Evolutionary conservation across 768 basidiomycete genomes (phyloP).

Genomic region (Leccinum arenicola): DNA sequence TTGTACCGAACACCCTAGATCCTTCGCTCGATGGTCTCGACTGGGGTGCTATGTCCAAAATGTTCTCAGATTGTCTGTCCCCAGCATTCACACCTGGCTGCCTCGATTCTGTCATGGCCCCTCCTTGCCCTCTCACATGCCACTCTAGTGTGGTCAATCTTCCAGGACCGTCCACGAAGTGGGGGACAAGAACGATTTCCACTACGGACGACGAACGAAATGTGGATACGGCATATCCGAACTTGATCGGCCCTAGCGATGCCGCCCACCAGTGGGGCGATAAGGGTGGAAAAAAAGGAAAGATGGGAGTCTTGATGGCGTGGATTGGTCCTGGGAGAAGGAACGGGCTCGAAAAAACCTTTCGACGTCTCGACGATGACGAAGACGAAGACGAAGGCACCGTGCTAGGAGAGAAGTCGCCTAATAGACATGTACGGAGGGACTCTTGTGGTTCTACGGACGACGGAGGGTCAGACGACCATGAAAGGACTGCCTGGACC

Average conservation of each 20-base stretch:
- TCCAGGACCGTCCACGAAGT: conserved; percentile 23
- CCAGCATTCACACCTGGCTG: conserved; percentile 2
- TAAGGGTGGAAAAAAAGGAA: conserved; percentile 41
- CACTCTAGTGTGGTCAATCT: conserved; percentile 9
- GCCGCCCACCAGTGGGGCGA: conserved; percentile 58
- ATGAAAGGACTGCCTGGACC: conserved; percentile 52
- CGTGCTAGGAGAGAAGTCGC: neutral
- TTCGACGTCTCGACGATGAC: conserved; percentile 18
- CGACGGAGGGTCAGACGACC: conserved; percentile 44
- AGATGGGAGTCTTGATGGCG: conserved; percentile 41
- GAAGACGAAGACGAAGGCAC: conserved; percentile 13
- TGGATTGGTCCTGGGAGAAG: conserved; percentile 39
- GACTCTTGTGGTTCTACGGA: conserved; percentile 44
- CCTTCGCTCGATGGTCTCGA: conserved; percentile 55
- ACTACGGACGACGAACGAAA: conserved; percentile 21
- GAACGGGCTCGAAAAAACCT: conserved; percentile 35
- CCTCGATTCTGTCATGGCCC: conserved; percentile 20
- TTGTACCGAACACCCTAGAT: conserved; percentile 79
- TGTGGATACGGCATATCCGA: conserved; percentile 56
- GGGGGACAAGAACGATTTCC: neutral
- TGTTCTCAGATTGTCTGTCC: conserved; percentile 61
- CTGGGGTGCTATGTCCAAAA: conserved; percentile 65
- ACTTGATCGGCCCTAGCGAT: conserved; percentile 57
- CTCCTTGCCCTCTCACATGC: conserved; percentile 21
- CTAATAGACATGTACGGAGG: conserved; percentile 19